Conservation (phyloP, 2,329 filamentous ascomycete genomes). For the Diaporthe helianthi region DNA sequence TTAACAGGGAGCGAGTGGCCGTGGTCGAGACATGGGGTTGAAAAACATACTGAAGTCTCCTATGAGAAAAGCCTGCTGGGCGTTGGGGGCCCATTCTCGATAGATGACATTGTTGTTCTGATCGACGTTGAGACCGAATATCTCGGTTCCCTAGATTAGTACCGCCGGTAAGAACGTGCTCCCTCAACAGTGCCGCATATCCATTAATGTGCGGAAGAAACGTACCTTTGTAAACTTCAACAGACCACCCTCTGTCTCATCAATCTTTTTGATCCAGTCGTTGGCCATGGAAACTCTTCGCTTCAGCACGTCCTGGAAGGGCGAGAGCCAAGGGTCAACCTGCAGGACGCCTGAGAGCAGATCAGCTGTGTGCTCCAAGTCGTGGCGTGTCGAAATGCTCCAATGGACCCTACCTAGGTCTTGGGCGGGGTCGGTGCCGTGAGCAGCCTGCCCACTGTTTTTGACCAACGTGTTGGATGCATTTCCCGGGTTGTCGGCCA, state of each 20-base stretch:
- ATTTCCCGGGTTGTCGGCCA: conserved; percentile 48
- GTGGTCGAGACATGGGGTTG: background rate
- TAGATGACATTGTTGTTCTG: conserved; percentile 86
- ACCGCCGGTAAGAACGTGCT: conserved; percentile 13
- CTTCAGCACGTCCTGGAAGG: conserved; percentile 80
- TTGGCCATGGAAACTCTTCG: conserved; percentile 80
- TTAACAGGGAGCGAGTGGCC: conserved; percentile 41
- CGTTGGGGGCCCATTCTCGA: conserved; percentile 96
- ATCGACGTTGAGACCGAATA: conserved; percentile 83
- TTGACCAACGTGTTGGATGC: conserved; percentile 54
- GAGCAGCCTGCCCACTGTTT: conserved; percentile 47
- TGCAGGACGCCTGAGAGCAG: conserved; percentile 74
- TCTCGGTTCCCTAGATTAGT: conserved; percentile 76
- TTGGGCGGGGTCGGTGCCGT: conserved; percentile 64
- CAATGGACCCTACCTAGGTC: conserved; percentile 68
- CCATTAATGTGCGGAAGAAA: conserved; percentile 32
- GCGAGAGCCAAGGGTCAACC: conserved; percentile 88
- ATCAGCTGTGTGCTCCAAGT: conserved; percentile 29
- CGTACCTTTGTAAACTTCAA: conserved; percentile 87
- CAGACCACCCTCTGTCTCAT: conserved; percentile 84
- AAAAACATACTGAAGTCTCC: conserved; percentile 85
- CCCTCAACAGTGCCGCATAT: background rate
- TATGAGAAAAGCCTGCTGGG: conserved; percentile 81
- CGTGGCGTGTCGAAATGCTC: background rate
- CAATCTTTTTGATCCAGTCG: conserved; percentile 84